Evolutionary conservation across 2,329 filamentous ascomycete species (phyloP).

Genomic region (Fusarium nurragi): DNA sequence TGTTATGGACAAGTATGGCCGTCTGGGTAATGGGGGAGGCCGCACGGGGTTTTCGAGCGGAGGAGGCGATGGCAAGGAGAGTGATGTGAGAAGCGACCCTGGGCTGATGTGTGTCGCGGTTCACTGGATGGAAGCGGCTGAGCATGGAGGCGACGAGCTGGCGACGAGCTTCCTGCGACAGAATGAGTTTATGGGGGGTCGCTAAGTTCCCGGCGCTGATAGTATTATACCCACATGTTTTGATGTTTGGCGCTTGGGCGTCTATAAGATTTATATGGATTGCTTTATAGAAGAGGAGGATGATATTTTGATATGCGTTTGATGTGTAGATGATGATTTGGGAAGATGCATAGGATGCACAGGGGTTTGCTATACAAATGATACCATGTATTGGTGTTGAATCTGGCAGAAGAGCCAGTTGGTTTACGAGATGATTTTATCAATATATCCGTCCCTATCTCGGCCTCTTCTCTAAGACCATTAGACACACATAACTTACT

Average conservation of each 20-base stretch:
- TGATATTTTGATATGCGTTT: slow-evolving; percentile 5
- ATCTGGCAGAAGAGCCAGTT: not conserved
- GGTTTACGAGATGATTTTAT: not conserved
- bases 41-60: slow-evolving; percentile 33
- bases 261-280: slow-evolving; percentile 24
- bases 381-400: slow-evolving; percentile 6
- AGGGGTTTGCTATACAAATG: slow-evolving; percentile 8
- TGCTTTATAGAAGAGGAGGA: slow-evolving; percentile 21
- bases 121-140: slow-evolving; percentile 96
- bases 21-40: slow-evolving; percentile 45
- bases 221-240: slow-evolving; percentile 43
- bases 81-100: slow-evolving; percentile 75
- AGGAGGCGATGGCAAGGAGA: slow-evolving; percentile 49
- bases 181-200: slow-evolving; percentile 56
- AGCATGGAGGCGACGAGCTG: slow-evolving; percentile 84
- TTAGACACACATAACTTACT: not conserved
- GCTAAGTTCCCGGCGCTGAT: slow-evolving; percentile 34
- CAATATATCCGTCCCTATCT: not conserved
- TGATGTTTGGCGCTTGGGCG: slow-evolving; percentile 36
- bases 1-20: slow-evolving; percentile 76
- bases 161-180: slow-evolving; percentile 85
- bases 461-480: too few species aligned
- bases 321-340: slow-evolving; percentile 23
- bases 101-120: slow-evolving; percentile 92
- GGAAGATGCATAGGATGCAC: not conserved